These are phyloP conservation scores for Thermoascus crustaceus DNA, from an alignment of 2,329 filamentous ascomycete genomes.

Conservation along the genomic window DNA sequence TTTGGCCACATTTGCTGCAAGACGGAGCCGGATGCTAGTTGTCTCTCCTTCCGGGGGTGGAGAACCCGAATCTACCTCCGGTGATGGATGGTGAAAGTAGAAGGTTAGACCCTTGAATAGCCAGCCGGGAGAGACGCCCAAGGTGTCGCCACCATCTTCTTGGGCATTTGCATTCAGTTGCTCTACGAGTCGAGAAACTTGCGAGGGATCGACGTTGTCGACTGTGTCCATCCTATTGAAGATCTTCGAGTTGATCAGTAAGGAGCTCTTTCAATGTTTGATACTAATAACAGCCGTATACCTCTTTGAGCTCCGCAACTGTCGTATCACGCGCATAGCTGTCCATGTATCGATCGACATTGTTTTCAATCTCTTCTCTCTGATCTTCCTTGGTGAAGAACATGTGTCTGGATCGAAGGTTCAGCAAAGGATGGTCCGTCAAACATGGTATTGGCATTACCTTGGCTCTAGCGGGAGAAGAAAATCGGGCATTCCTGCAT, in stretches of 20 bases:
- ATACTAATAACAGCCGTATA: constrained; percentile 15
- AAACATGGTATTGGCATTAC: constrained; percentile 20
- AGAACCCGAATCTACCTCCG: constrained; percentile 4
- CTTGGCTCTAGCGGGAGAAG: constrained; percentile 58
- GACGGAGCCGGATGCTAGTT: constrained; percentile 22
- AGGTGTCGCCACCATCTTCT: constrained; percentile 29
- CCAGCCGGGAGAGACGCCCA: constrained; percentile 34
- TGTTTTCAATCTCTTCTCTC: constrained; percentile 47
- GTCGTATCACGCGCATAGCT: constrained; percentile 68
- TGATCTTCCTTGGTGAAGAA: constrained; percentile 58
- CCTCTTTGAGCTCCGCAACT: constrained; percentile 51
- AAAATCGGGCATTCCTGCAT: constrained; percentile 45
- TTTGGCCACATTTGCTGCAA: constrained; percentile 50
- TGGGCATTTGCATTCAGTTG: constrained; percentile 52
- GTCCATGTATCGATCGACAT: constrained; percentile 71
- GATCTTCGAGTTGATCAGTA: constrained; percentile 18
- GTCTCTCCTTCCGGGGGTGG: constrained; percentile 1
- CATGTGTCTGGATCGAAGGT: constrained; percentile 56
- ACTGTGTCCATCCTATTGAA: constrained; percentile 33
- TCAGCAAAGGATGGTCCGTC: no score
- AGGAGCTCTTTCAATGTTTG: background rate
- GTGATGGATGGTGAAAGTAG: constrained; percentile 30
- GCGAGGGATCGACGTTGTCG: constrained; percentile 27
- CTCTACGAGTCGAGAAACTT: constrained; percentile 41
- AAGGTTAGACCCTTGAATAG: constrained; percentile 42